Evolutionary conservation across 2,329 filamentous ascomycete species (phyloP), one percentile per base, ranked within the genome.

Genomic region (Coniochaeta sp.): DNA sequence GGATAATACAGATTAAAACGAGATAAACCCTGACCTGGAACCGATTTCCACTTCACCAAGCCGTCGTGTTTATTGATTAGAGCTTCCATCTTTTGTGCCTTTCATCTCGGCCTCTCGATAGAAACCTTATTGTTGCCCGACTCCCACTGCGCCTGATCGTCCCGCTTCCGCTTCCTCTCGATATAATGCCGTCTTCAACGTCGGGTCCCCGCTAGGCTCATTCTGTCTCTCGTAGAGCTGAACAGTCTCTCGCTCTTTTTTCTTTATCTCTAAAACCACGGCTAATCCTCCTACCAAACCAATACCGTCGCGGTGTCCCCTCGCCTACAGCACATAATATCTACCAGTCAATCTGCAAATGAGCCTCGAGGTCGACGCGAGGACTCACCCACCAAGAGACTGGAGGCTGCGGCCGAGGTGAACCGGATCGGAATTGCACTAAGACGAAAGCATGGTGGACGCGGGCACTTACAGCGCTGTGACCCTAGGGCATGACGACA

Each of bases 401-500:
- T 52, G 47, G 47, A 52, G 47, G 47, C 31, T 28, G 47, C 16
- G 47, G 47, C 22, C 47, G 9, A 26, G 47, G 22, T 28, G 47
- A 52, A 52, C 24, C 5, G 47, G 12, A 31, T 28, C 24, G 24
- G 47, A 26, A 52, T 52, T 7, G 47, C 6, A 52, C 47, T 52
- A 31, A 31, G 19, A 12, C 34, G 5, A 36, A 36, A 6, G 9
- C 44, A 52, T 52, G 47, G 47, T 52, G 47, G 47, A 52, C 47
- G 47, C 47, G 12, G 14, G 47, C 47, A 52, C 47, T 52, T 52
- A 52, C 47, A 52, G 16, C 47, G 54, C 54, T 38, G 19, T 38
- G 34, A 38, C 54, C 31, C 28, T 38, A 38, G 54, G 34, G 24
- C 62, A 65, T 60, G 63, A 65, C 62, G 62, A 64, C 61, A 62